Conservation (phyloP, 169 alveolate species). For the Eimeria zaria region DNA sequence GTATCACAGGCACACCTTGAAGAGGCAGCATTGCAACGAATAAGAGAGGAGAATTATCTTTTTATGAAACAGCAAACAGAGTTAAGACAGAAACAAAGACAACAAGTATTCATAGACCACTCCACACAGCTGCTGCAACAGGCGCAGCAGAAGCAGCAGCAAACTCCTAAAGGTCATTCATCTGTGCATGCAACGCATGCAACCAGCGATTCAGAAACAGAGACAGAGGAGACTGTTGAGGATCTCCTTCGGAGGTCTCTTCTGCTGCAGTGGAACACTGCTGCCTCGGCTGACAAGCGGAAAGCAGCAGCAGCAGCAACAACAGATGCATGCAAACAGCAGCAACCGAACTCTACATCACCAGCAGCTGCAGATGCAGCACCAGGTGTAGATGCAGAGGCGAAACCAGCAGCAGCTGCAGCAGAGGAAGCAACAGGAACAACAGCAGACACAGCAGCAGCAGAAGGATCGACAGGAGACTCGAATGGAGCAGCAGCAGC, state of each 20-base stretch:
- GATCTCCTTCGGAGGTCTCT: constrained; percentile 63
- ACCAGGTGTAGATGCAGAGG: background rate
- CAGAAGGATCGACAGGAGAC: background rate
- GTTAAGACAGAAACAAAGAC: background rate
- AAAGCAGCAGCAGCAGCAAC: background rate
- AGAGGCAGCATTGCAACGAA: background rate
- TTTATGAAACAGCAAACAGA: constrained; percentile 3
- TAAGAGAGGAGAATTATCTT: constrained; percentile 29
- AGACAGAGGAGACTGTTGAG: constrained; percentile 43
- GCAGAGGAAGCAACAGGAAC: background rate
- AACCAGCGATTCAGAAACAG: constrained; percentile 4
- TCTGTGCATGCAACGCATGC: background rate
- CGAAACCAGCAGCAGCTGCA: constrained; percentile 9
- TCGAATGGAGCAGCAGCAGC: background rate
- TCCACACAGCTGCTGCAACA: constrained; percentile 16
- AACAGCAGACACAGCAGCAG: constrained; percentile 41
- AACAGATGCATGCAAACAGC: background rate
- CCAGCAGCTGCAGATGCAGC: background rate
- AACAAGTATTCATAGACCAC: background rate
- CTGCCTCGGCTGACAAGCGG: background rate
- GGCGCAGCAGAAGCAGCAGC: constrained; percentile 20
- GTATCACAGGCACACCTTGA: background rate
- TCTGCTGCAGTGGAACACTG: constrained; percentile 58
- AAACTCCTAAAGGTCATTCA: background rate
- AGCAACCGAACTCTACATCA: background rate